Evolutionary conservation across 768 basidiomycete species (phyloP).

Genomic region (Paxillus ammoniavirescens): DNA sequence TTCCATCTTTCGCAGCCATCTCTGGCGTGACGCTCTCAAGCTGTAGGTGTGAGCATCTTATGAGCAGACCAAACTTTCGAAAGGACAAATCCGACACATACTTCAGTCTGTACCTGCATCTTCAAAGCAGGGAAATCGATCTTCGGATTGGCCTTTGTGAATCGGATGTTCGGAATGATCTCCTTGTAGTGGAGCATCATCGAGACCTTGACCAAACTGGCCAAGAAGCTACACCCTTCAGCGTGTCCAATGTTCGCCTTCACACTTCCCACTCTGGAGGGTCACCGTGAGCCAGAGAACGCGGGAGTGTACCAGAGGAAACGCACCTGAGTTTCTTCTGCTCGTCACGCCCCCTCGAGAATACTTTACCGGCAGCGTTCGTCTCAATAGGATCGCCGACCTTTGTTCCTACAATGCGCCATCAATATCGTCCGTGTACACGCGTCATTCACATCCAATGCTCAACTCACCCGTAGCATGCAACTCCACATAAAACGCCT

Average conservation of each 20-base stretch:
- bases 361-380: constrained; percentile 44
- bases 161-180: constrained; percentile 27
- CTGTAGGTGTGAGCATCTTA: background rate
- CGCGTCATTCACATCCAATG: background rate
- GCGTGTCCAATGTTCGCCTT: constrained; percentile 27
- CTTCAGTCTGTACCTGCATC: constrained; percentile 28
- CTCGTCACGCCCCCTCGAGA: constrained; percentile 21
- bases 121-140: constrained; percentile 23
- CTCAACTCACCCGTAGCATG: constrained; percentile 43
- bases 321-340: constrained; percentile 19
- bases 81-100: background rate
- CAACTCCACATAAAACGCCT: constrained; percentile 49
- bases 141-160: constrained; percentile 26
- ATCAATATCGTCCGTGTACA: background rate
- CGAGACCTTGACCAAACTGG: constrained; percentile 33
- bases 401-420: constrained; percentile 29
- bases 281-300: background rate
- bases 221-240: constrained; percentile 33
- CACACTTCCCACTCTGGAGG: constrained; percentile 24
- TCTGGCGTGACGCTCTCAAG: constrained; percentile 24
- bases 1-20: constrained; percentile 28
- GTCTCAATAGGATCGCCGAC: constrained; percentile 51
- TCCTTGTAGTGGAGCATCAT: constrained; percentile 32
- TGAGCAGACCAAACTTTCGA: background rate
- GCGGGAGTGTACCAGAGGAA: background rate